Conservation (phyloP, 176 grass and related monocot species). For the Hordeum vulgare region DNA sequence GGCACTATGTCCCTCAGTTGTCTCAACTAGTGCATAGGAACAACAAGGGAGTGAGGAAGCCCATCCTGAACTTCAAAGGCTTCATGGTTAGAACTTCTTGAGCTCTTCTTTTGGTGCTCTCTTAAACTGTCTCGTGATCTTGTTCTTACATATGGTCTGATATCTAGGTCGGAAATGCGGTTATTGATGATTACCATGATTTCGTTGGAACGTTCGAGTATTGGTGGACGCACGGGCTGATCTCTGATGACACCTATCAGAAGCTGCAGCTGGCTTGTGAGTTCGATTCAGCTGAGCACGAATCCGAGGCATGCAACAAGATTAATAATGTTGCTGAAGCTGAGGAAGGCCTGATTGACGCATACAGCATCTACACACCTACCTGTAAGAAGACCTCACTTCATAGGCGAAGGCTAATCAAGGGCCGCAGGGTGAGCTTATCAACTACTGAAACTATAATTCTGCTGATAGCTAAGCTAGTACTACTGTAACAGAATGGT, state of each 20-base stretch:
- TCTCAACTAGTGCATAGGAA: slow-evolving; percentile 58
- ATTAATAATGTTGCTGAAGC: slow-evolving; percentile 22
- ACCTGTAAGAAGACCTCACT: slow-evolving; percentile 46
- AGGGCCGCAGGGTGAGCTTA: slow-evolving; percentile 26
- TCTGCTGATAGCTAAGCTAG: not conserved
- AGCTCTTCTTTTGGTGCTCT: not conserved
- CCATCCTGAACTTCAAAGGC: slow-evolving; percentile 80
- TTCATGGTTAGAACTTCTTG: slow-evolving; percentile 63
- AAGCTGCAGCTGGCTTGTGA: slow-evolving; percentile 49
- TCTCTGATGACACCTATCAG: slow-evolving; percentile 76
- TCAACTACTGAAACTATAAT: not conserved
- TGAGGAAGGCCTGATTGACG: slow-evolving; percentile 70
- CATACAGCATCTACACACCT: slow-evolving; percentile 82
- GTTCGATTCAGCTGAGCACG: slow-evolving; percentile 41
- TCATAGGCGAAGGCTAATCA: slow-evolving; percentile 30
- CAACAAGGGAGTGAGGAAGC: slow-evolving; percentile 52
- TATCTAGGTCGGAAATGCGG: slow-evolving; percentile 74
- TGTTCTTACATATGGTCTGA: not conserved
- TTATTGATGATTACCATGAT: slow-evolving; percentile 82
- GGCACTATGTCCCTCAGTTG: slow-evolving; percentile 86
- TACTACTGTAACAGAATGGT: not conserved
- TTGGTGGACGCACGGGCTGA: slow-evolving; percentile 95
- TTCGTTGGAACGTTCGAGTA: slow-evolving; percentile 77
- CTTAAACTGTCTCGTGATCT: not conserved
- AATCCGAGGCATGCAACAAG: slow-evolving; percentile 40